phyloP scores from a whole-genome alignment of 2,329 filamentous ascomycete genomes.

The Stemphylium beticola region DNA sequence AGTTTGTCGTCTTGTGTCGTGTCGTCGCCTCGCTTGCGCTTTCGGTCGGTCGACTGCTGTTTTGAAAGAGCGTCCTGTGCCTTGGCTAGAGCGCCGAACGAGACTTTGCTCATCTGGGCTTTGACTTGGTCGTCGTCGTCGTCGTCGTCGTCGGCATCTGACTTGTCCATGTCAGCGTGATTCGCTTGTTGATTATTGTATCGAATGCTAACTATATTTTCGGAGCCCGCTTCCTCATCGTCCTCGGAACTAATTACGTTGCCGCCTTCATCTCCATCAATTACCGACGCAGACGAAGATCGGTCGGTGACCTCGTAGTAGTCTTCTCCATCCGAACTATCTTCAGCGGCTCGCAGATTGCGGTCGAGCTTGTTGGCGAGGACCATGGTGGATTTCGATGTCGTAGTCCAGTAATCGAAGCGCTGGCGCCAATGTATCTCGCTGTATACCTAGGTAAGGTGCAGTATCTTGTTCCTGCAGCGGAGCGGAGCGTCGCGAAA shows the following conservation, averaged over 20 bases:
- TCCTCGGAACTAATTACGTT: constrained; percentile 46
- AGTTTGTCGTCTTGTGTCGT: constrained; percentile 55
- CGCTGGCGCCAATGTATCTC: too few species aligned
- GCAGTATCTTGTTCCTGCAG: background rate
- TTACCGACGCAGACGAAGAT: constrained; percentile 48
- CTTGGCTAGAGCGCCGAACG: constrained; percentile 88
- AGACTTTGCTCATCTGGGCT: constrained; percentile 65
- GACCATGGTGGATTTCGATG: constrained; percentile 28
- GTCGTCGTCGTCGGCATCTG: constrained; percentile 49
- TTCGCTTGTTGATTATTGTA: background rate
- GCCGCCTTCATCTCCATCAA: constrained; percentile 47
- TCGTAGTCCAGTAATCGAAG: background rate
- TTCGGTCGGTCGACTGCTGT: constrained; percentile 39
- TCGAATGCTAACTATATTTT: constrained; percentile 31
- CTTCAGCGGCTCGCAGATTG: constrained; percentile 45
- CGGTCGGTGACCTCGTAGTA: constrained; percentile 50
- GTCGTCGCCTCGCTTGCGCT: constrained; percentile 52
- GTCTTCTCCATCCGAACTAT: constrained; percentile 46
- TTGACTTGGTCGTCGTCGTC: constrained; percentile 52
- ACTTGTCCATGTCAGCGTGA: constrained; percentile 22
- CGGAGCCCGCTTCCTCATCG: constrained; percentile 27
- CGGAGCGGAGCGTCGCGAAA: constrained; percentile 1
- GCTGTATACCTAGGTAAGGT: background rate
- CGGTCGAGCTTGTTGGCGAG: constrained; percentile 46
- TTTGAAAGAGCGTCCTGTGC: constrained; percentile 73